Percentiles rank a stretch among this genome's conserved stretches.
phyloP scores from a whole-genome alignment of 176 grass and related monocot species.

The Oropetium thomaeum region DNA sequence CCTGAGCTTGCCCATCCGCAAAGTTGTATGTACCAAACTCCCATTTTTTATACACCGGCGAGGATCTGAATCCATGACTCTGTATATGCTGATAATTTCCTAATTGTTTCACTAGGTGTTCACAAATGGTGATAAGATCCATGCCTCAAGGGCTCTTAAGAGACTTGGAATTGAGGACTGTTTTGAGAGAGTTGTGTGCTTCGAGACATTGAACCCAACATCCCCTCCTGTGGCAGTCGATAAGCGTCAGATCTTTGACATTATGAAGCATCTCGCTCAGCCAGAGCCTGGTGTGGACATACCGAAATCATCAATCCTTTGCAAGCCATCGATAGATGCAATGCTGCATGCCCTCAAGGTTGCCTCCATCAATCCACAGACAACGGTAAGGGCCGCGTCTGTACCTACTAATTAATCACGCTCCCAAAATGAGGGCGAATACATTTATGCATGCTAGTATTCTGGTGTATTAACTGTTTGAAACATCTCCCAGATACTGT shows the following conservation, averaged over 20 bases:
- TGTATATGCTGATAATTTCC: neutral
- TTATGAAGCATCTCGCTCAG: conserved; percentile 53
- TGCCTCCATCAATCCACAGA: conserved; percentile 64
- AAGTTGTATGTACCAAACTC: conserved; percentile 53
- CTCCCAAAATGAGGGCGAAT: neutral
- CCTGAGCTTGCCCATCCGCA: conserved; percentile 73
- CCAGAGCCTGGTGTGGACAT: conserved; percentile 47
- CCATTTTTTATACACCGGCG: neutral
- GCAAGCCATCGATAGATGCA: conserved; percentile 76
- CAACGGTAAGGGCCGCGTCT: conserved; percentile 54
- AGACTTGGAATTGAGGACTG: conserved; percentile 89
- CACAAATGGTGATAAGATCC: conserved; percentile 74
- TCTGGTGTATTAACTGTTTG: neutral
- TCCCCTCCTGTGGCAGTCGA: neutral
- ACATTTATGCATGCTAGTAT: neutral
- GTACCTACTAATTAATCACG: neutral
- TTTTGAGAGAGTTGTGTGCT: conserved; percentile 79
- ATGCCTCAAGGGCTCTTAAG: conserved; percentile 64
- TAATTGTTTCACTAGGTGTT: conserved; percentile 50
- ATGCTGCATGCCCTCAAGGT: conserved; percentile 67
- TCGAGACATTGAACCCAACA: conserved; percentile 71
- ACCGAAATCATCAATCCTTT: conserved; percentile 66
- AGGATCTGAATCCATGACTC: neutral
- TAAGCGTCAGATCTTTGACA: conserved; percentile 57
- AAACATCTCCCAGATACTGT: conserved; percentile 62